Evolutionary conservation across 2,329 filamentous ascomycete species (phyloP).

Genomic region (Botrytis deweyae): DNA sequence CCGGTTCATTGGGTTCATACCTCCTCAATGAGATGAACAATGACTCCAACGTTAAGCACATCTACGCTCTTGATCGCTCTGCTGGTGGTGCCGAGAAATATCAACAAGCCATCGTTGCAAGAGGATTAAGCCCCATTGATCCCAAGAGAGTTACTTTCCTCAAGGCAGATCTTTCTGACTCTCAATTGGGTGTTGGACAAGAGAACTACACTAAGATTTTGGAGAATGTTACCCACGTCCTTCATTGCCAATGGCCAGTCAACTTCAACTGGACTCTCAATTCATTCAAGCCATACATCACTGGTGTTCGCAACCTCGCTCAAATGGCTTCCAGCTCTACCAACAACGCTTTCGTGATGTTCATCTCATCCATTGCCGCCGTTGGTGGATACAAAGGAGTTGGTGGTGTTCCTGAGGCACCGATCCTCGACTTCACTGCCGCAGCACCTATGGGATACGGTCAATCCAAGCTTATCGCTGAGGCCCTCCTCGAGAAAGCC

Average conservation of each 20-base stretch:
- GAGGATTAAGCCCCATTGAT: conserved; percentile 40
- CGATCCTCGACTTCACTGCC: conserved; percentile 40
- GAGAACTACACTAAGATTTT: conserved; percentile 22
- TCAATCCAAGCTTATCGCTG: conserved; percentile 31
- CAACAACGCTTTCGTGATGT: conserved; percentile 28
- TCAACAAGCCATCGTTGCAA: conserved; percentile 36
- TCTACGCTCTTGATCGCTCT: conserved; percentile 49
- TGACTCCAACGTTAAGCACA: conserved; percentile 41
- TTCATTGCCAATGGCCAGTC: conserved; percentile 46
- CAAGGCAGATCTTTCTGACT: conserved; percentile 48
- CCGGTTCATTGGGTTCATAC: conserved; percentile 50
- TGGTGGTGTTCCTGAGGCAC: conserved; percentile 41
- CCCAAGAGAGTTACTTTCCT: conserved; percentile 48
- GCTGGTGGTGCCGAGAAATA: conserved; percentile 44
- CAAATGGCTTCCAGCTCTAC: conserved; percentile 19
- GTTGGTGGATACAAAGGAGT: conserved; percentile 28
- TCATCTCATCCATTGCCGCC: conserved; percentile 32
- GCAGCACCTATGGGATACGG: conserved; percentile 40
- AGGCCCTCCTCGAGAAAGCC: conserved; percentile 46
- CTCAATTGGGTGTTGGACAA: conserved; percentile 48
- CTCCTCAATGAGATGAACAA: conserved; percentile 43
- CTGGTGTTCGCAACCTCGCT: conserved; percentile 43
- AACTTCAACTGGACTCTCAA: conserved; percentile 39
- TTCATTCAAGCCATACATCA: conserved; percentile 41
- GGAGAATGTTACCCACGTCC: conserved; percentile 43